These are phyloP conservation scores for Hypholoma fasciculare DNA, from an alignment of 768 basidiomycete species.

Conservation along the genomic window DNA sequence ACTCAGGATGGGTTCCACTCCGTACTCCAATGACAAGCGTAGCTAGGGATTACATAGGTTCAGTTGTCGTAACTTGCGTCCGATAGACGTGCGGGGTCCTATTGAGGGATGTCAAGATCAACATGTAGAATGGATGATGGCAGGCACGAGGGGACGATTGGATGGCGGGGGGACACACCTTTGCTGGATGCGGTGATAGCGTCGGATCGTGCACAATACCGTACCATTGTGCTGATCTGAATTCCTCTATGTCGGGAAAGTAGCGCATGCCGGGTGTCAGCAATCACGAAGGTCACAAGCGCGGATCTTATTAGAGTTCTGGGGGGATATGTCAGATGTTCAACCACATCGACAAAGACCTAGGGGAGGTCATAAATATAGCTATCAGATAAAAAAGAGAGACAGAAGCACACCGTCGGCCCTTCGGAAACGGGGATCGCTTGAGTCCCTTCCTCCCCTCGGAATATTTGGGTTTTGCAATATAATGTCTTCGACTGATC, in stretches of 20 bases:
- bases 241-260: conserved; percentile 45
- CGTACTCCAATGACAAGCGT: conserved; percentile 54
- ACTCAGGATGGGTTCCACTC: conserved; percentile 42
- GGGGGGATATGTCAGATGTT: conserved; percentile 11
- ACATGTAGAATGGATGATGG: background rate
- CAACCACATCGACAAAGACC: conserved; percentile 49
- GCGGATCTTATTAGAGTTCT: background rate
- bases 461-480: background rate
- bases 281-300: background rate
- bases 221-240: conserved; percentile 52
- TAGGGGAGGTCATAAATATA: background rate
- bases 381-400: background rate
- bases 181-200: conserved; percentile 47
- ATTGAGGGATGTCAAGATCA: background rate
- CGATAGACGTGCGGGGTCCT: conserved; percentile 55
- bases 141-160: background rate
- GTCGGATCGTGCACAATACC: conserved; percentile 40
- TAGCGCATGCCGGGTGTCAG: conserved; percentile 28
- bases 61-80: conserved; percentile 55
- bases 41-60: conserved; percentile 53
- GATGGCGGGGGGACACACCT: conserved; percentile 22
- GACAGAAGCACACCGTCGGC: background rate
- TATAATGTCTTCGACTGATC: background rate
- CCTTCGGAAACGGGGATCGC: background rate
- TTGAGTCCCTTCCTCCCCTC: background rate